Percentiles rank a stretch among this genome's conserved stretches.
Evolutionary conservation across 805 yeast species (phyloP).

Genomic region (Saccharomycopsis selenospora): DNA sequence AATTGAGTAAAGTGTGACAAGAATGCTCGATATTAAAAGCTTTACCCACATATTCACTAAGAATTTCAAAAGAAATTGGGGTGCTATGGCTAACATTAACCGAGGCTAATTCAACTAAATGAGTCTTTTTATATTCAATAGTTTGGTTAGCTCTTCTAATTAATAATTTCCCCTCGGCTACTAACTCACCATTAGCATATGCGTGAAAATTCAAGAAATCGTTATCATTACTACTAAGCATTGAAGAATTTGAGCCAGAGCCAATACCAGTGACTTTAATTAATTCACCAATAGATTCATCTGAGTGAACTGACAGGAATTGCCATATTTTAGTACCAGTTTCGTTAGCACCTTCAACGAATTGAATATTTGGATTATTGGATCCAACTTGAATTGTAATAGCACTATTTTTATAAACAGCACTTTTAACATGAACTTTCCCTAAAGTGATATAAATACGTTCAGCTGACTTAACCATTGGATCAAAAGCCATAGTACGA

Average conservation of each 20-base stretch:
- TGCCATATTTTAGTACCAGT: slow-evolving; percentile 48
- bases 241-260: slow-evolving; percentile 26
- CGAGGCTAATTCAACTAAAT: slow-evolving; percentile 38
- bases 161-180: slow-evolving; percentile 51
- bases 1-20: slow-evolving; percentile 46
- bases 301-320: slow-evolving; percentile 64
- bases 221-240: slow-evolving; percentile 33
- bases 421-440: slow-evolving; percentile 32
- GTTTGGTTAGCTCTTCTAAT: slow-evolving; percentile 42
- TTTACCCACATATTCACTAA: slow-evolving; percentile 63
- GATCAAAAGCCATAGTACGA: slow-evolving; percentile 57
- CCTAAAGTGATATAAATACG: slow-evolving; percentile 54
- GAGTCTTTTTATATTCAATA: slow-evolving; percentile 41
- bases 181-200: slow-evolving; percentile 53
- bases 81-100: slow-evolving; percentile 37
- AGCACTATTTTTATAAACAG: slow-evolving; percentile 26
- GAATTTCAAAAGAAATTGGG: slow-evolving; percentile 39
- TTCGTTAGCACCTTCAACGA: slow-evolving; percentile 67
- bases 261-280: slow-evolving; percentile 57
- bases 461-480: slow-evolving; percentile 52
- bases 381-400: slow-evolving; percentile 49
- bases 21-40: slow-evolving; percentile 51
- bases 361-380: slow-evolving; percentile 43
- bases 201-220: slow-evolving; percentile 51
- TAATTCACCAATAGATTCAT: slow-evolving; percentile 66